Evolutionary conservation across 176 grass and related monocot genomes (phyloP), one percentile per base, ranked within the genome.

Genomic region (Aechmea fasciata): DNA sequence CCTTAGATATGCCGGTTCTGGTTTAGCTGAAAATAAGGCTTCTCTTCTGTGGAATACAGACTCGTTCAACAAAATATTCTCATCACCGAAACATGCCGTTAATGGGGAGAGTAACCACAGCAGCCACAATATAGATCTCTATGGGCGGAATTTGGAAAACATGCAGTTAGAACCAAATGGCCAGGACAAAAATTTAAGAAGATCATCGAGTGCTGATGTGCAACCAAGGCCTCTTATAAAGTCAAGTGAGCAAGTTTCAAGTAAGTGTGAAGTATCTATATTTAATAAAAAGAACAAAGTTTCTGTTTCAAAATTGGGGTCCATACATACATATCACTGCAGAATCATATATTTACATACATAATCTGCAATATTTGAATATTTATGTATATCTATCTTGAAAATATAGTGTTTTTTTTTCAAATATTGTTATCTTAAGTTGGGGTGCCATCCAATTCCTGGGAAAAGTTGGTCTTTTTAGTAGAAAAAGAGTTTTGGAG

Each of bases 31-130:
- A 64, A 85, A 80, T 8, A 94, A 89, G 73, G 66, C 79, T 67
- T 81, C 86, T 70, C 77, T 86, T 77, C 82, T 67, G 52, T 89
- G 86, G 86, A 89, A 83, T 76, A 81, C 90, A 25, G 90, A 94
- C 13, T 79, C 83, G 11, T 63, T 94, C 64, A 94, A 75, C 61
- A 87, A 89, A 86, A 41, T 80, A 18, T 77, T 88, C 79, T 89
- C 77, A 74, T 94, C 79, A 26, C 85, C 81, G 69, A 81, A 88
- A 69, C 76, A 71, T 41, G 77, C 77, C 14, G 70, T 55, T 8
- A 71, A 47, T 52, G 73, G 26, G 8, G 67, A 83, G 68, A 83
- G 69, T 47, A 41, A 5, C 33, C 4, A 7, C 33, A 41, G 33
- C 33, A 65, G 68, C 72, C 69, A 79, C 63, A 80, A 47, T 50